Evolutionary conservation across 345 rosid genomes (phyloP).

Genomic region (Arabidopsis suecica): DNA sequence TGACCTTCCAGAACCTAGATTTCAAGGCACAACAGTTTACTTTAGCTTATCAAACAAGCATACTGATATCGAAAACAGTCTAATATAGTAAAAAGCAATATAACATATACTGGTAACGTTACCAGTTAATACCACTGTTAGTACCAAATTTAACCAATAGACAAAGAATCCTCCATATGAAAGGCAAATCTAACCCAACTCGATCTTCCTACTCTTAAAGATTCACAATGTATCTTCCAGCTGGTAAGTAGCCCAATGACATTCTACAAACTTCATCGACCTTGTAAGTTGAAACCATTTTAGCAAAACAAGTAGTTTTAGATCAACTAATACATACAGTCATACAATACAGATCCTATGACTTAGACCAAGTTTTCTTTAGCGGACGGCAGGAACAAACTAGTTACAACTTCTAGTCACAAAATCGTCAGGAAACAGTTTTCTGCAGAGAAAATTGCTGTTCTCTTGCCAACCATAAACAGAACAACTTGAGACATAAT

Average conservation of each 20-base stretch:
- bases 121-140: not conserved
- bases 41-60: not conserved
- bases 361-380: not conserved
- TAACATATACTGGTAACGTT: not conserved
- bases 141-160: not conserved
- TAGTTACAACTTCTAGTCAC: not conserved
- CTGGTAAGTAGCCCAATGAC: not conserved
- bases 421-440: not conserved
- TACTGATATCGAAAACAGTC: not conserved
- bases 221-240: slow-evolving; percentile 12
- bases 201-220: not conserved
- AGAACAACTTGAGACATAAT: not conserved
- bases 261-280: slow-evolving; percentile 25
- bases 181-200: slow-evolving; percentile 3
- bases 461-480: not conserved
- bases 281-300: not conserved
- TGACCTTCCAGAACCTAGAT: not conserved
- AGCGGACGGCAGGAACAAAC: not conserved
- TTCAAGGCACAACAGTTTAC: not conserved
- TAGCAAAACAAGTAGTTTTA: not conserved
- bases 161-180: not conserved
- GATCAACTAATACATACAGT: not conserved
- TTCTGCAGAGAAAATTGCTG: not conserved
- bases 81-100: not conserved
- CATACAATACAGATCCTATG: not conserved